These are phyloP conservation scores for Hevea brasiliensis DNA, from an alignment of 345 rosid genomes.

Conservation along the genomic window DNA sequence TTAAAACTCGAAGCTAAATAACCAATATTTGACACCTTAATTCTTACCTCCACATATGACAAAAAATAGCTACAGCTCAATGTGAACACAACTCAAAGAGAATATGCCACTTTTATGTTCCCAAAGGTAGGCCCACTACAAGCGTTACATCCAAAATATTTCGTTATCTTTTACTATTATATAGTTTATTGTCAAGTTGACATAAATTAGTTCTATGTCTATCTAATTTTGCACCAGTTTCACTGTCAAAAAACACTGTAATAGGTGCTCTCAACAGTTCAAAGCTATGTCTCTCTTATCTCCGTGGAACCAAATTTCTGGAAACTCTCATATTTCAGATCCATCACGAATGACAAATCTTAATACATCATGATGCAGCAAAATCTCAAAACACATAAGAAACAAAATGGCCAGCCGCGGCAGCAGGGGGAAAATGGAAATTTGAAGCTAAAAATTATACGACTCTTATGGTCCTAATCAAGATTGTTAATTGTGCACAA, in stretches of 20 bases:
- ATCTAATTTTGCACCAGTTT: not conserved
- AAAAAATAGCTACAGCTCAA: not conserved
- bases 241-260: not conserved
- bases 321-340: not conserved
- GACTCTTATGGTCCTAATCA: not conserved
- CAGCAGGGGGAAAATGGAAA: not conserved
- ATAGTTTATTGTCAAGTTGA: not conserved
- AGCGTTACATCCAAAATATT: no score
- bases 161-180: not conserved
- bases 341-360: not conserved
- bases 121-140: slow-evolving; percentile 3
- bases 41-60: not conserved
- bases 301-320: not conserved
- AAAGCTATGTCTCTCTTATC: not conserved
- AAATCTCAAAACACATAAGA: not conserved
- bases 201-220: not conserved
- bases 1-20: not conserved
- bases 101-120: slow-evolving; percentile 6
- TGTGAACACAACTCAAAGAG: slow-evolving; percentile 6
- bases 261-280: not conserved
- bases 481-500: no score
- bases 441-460: not conserved
- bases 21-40: not conserved
- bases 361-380: not conserved
- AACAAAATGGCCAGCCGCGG: not conserved